phyloP scores from a whole-genome alignment of 352 stramenopile species.

The Globisporangium lucens region DNA sequence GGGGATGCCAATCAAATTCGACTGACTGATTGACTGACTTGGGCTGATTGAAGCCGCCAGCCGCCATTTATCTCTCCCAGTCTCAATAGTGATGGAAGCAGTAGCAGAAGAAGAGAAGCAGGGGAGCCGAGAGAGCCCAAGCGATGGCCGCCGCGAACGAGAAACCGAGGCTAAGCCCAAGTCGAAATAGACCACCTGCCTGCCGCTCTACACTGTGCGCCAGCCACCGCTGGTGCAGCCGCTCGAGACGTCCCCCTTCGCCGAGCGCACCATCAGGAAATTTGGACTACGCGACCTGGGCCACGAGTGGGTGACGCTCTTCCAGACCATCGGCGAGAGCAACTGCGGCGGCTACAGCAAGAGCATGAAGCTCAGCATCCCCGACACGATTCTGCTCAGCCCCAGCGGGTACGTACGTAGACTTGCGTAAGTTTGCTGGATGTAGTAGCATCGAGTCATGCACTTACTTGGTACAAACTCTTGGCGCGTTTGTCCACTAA shows the following conservation, averaged over 20 bases:
- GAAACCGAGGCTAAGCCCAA: not conserved
- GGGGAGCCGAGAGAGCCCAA: no score
- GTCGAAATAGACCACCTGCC: not conserved
- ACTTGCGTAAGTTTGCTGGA: not conserved
- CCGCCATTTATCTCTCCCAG: not conserved
- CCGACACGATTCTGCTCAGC: constrained; percentile 59
- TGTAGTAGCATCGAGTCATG: no score
- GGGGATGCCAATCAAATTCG: not conserved
- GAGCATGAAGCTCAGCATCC: constrained; percentile 49
- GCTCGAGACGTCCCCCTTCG: constrained; percentile 36
- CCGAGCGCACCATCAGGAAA: constrained; percentile 22
- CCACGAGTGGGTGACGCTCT: constrained; percentile 57
- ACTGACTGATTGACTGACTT: no score
- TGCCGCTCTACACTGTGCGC: constrained; percentile 42
- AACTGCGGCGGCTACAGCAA: constrained; percentile 22
- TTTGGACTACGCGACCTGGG: constrained; percentile 42
- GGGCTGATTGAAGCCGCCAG: not conserved
- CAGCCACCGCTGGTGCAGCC: constrained; percentile 57
- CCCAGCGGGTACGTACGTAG: constrained; percentile 35
- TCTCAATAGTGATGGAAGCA: not conserved
- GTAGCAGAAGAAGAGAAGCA: not conserved
- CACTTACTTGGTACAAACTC: not conserved
- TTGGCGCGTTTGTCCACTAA: not conserved
- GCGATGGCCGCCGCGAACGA: not conserved
- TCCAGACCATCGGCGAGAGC: constrained; percentile 38